Evolutionary conservation across 192 early-diverging fungal genomes (phyloP).

Genomic region (Backusella sp.): DNA sequence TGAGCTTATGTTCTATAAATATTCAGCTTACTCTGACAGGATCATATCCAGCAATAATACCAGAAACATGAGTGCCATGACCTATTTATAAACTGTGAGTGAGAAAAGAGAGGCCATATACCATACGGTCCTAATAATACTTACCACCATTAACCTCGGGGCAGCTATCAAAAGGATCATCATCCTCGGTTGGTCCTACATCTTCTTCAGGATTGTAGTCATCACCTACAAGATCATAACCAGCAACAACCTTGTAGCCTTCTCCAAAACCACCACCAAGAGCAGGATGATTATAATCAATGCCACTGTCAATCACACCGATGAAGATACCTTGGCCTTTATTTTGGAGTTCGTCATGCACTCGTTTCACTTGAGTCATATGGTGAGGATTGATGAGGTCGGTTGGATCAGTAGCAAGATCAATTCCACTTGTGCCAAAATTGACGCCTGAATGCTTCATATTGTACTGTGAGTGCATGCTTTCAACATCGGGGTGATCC

Average conservation of each 20-base stretch:
- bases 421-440: not conserved
- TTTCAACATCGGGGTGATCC: not conserved
- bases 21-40: slow-evolving; percentile 20
- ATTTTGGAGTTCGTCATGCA: slow-evolving; percentile 48
- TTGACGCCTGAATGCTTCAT: not conserved
- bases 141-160: not conserved
- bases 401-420: not conserved
- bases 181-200: not conserved
- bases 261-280: not conserved
- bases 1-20: too few relatives aligned
- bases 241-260: slow-evolving; percentile 55
- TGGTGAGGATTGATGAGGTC: not conserved
- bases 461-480: not conserved
- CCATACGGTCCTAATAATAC: not conserved
- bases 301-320: slow-evolving; percentile 60
- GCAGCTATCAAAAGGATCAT: not conserved
- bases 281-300: slow-evolving; percentile 64
- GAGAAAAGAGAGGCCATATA: not conserved
- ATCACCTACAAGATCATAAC: slow-evolving; percentile 67
- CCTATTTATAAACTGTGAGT: slow-evolving; percentile 8
- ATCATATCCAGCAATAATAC: slow-evolving; percentile 55
- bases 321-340: slow-evolving; percentile 63
- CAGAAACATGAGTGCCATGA: slow-evolving; percentile 69
- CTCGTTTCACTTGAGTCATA: slow-evolving; percentile 48
- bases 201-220: slow-evolving; percentile 23